Conservation (phyloP, 306 rosid species). For the Glycyrrhiza uralensis region DNA sequence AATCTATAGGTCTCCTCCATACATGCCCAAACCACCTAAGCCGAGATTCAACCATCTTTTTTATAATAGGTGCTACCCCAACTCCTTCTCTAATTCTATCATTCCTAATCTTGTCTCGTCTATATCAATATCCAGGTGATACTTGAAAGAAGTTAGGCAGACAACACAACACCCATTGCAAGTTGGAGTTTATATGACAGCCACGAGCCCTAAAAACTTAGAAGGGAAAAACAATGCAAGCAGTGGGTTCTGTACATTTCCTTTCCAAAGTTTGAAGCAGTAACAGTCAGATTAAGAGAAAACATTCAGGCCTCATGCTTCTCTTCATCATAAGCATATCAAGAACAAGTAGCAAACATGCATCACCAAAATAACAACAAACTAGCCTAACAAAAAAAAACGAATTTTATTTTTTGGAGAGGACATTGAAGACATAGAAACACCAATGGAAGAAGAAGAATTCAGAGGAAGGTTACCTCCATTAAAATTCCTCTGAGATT, state of each 20-base stretch:
- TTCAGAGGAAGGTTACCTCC: slow-evolving; percentile 52
- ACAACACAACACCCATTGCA: not conserved
- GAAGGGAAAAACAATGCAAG: not conserved
- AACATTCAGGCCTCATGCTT: not conserved
- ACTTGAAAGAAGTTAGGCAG: not conserved
- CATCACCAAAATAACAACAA: not conserved
- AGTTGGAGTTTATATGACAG: not conserved
- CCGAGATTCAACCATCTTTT: too few relatives aligned
- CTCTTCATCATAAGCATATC: not conserved
- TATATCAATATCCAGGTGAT: not conserved
- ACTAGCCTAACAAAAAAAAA: not conserved
- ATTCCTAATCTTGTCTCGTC: too few relatives aligned
- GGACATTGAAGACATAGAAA: not conserved
- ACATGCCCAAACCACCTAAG: too few relatives aligned
- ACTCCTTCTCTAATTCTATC: too few relatives aligned
- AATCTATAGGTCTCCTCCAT: too few relatives aligned
- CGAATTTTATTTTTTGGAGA: too few relatives aligned
- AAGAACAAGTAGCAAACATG: not conserved
- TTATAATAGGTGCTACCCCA: too few relatives aligned
- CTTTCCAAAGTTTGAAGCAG: not conserved
- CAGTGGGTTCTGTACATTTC: not conserved
- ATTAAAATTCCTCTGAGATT: slow-evolving; percentile 79
- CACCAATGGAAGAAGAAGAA: not conserved
- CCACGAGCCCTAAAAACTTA: not conserved
- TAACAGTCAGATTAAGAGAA: not conserved